These are phyloP conservation scores for Naganishia randhawae DNA, from an alignment of 768 basidiomycete genomes.

Conservation along the genomic window DNA sequence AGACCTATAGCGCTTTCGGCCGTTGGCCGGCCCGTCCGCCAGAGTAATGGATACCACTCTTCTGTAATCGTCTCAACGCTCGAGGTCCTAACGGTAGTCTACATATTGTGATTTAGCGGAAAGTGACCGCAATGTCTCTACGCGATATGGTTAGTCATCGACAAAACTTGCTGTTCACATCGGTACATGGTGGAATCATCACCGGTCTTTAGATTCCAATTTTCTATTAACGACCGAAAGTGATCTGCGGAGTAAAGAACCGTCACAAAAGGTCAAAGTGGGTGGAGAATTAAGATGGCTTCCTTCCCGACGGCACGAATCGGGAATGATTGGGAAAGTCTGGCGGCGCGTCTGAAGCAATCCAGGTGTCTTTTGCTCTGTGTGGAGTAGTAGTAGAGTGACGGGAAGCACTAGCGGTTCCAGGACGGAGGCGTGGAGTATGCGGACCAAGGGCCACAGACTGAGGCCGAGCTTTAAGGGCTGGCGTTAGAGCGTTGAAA, in stretches of 20 bases:
- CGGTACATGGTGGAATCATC: too few species aligned
- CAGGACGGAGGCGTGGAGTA: neutral
- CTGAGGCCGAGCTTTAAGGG: neutral
- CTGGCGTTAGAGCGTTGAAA: neutral
- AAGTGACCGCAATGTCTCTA: too few species aligned
- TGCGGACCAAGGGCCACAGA: neutral
- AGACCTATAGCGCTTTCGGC: too few species aligned
- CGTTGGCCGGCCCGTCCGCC: too few species aligned
- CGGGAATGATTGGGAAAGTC: neutral
- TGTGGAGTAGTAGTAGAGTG: constrained; percentile 9
- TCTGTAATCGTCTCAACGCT: too few species aligned
- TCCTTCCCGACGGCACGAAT: constrained; percentile 3
- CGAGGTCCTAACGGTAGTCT: too few species aligned
- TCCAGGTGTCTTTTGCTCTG: neutral
- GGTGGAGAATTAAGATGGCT: neutral
- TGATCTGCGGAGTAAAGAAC: neutral
- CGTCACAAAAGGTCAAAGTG: neutral
- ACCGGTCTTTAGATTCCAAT: too few species aligned
- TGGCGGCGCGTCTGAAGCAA: neutral
- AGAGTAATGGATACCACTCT: too few species aligned
- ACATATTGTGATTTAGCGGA: too few species aligned
- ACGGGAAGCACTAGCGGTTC: neutral
- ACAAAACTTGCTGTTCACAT: too few species aligned
- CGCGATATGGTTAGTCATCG: too few species aligned
- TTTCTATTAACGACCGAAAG: neutral